Conservation (phyloP, 1,284 basidiomycete species). For the Somion occarium region DNA sequence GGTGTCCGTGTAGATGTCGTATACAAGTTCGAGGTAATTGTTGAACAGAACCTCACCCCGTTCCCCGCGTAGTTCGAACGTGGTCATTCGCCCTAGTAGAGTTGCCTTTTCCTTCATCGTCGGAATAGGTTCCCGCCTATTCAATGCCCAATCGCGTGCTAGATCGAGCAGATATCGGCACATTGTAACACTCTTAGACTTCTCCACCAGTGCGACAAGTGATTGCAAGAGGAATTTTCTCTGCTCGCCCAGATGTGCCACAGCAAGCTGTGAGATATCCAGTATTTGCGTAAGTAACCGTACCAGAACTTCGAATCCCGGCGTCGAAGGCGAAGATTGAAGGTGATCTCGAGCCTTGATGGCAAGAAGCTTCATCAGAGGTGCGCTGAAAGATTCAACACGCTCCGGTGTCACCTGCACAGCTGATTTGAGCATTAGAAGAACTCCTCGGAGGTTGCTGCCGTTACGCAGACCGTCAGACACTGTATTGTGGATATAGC, state of each 20-base stretch:
- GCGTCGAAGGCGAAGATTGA: constrained; percentile 40
- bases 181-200: constrained; percentile 80
- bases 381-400: constrained; percentile 76
- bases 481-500: constrained; percentile 73
- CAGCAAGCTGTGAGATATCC: constrained; percentile 66
- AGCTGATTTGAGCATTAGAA: constrained; percentile 87
- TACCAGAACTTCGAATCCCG: constrained; percentile 54
- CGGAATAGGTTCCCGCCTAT: constrained; percentile 80
- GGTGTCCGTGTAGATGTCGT: constrained; percentile 92
- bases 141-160: constrained; percentile 85
- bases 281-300: constrained; percentile 63
- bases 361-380: constrained; percentile 82
- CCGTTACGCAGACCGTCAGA: constrained; percentile 76
- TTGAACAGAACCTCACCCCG: constrained; percentile 75
- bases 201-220: constrained; percentile 84
- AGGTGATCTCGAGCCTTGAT: constrained; percentile 91
- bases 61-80: constrained; percentile 80
- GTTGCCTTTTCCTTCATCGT: constrained; percentile 96
- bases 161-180: constrained; percentile 88
- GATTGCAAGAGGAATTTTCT: constrained; percentile 70
- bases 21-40: constrained; percentile 87
- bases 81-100: constrained; percentile 86
- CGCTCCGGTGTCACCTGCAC: constrained; percentile 83
- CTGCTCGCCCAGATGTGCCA: constrained; percentile 66
- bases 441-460: constrained; percentile 71